These are phyloP conservation scores for Yamadazyma pseudoaaseri DNA, from an alignment of 1,139 yeast genomes.

Conservation along the genomic window DNA sequence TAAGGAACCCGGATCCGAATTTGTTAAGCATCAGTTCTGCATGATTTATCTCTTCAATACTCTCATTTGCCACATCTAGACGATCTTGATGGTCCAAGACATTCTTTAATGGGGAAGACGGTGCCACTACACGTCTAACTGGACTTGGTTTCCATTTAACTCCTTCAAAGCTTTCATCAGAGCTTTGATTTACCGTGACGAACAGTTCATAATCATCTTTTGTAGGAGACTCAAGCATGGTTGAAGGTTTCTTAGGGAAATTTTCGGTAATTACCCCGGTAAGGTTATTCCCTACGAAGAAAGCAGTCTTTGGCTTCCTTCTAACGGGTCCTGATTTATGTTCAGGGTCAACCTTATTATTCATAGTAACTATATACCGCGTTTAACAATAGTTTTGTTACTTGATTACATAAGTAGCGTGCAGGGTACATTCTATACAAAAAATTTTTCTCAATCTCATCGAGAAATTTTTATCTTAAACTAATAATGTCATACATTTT, in stretches of 20 bases:
- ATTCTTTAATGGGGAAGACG: slow-evolving; percentile 39
- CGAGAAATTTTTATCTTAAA: slow-evolving; percentile 4
- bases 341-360: background rate
- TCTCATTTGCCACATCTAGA: slow-evolving; percentile 11
- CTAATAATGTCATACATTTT: slow-evolving; percentile 83
- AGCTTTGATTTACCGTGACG: slow-evolving; percentile 26
- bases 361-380: background rate
- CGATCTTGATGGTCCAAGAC: slow-evolving; percentile 9
- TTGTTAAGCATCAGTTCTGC: slow-evolving; percentile 38
- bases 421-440: background rate
- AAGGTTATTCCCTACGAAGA: slow-evolving; percentile 32
- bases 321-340: slow-evolving; percentile 1
- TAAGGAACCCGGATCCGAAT: slow-evolving; percentile 34
- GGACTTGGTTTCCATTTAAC: slow-evolving; percentile 43
- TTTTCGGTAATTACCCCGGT: slow-evolving; percentile 6
- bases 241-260: background rate
- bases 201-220: slow-evolving; percentile 7
- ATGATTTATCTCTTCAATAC: slow-evolving; percentile 25
- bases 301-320: slow-evolving; percentile 25
- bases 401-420: no score
- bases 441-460: slow-evolving; percentile 4
- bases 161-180: slow-evolving; percentile 48
- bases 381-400: background rate
- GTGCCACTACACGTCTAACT: slow-evolving; percentile 8
- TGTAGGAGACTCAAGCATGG: background rate